Evolutionary conservation across 371 early-diverging fungal genomes (phyloP), one percentile per base, ranked within the genome.

Genomic region (Cokeromyces recurvatus): DNA sequence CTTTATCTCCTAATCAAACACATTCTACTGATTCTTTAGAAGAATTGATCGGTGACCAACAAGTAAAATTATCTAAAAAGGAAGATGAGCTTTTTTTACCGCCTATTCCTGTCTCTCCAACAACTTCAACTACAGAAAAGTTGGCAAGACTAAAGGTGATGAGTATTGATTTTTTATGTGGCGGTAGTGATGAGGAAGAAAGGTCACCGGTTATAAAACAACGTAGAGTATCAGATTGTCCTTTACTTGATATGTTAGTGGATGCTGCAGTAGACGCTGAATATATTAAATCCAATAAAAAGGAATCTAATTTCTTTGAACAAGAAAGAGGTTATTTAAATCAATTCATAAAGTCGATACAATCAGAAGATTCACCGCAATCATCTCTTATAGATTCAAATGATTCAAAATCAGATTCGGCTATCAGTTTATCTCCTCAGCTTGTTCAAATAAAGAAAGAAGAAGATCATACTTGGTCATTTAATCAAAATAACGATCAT

Each of bases 121-220:
- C 45, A 3, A 40, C 49, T 24, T 34, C 50, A 25, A 45, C 45
- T 2, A 46, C 49, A 32, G 48, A 35, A 32, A 42, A 37, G 12
- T 41, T 25, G 41, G 41, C 49, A 6, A 21, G 51, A 14, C 19
- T 43, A 11, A 49, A 53, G 35, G 71, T 68, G 4, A 72, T 72
- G 73, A 68, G 66, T 15, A 72, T 72, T 21, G 57, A 62, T 38
- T 72, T 72, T 55, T 38, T 72, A 21, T 72, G 73, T 29, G 44
- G 53, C 5, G 51, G 51, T 27, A 57, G 59, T 5, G 42, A 40
- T 19, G 41, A 59, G 10, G 36, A 34, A 7, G 34, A 41, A 32
- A 34, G 35, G 21, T 19, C 38, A 47, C 10, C 46, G 25, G 23
- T 44, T 37, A 31, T 7, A 19, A 25, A 12, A n/a, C 38, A 39